Conservation (phyloP, 192 early-diverging fungal species). For the Chytriomyces hyalinus region DNA sequence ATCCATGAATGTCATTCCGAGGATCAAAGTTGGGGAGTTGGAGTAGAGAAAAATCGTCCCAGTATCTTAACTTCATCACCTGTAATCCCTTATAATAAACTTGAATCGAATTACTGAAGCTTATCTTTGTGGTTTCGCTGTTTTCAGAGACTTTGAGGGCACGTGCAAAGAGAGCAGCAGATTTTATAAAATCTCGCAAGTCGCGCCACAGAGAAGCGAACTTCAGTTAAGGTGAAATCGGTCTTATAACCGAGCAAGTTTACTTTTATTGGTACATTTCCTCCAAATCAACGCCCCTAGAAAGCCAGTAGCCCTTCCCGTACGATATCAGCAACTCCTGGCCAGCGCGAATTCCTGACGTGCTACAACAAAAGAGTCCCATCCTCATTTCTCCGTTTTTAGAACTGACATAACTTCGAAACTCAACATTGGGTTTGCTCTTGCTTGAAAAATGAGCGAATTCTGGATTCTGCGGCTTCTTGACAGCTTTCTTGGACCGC, state of each 20-base stretch:
- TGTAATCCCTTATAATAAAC: too few species aligned
- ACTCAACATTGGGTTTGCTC: slow-evolving; percentile 51
- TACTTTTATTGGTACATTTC: slow-evolving; percentile 16
- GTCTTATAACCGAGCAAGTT: too few species aligned
- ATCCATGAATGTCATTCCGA: slow-evolving; percentile 92
- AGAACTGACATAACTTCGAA: slow-evolving; percentile 33
- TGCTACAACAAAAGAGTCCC: slow-evolving; percentile 41
- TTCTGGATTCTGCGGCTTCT: neutral
- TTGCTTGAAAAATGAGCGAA: slow-evolving; percentile 21
- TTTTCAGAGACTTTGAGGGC: too few species aligned
- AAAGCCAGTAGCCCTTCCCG: slow-evolving; percentile 54
- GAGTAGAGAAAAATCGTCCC: slow-evolving; percentile 35
- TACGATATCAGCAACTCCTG: slow-evolving; percentile 54
- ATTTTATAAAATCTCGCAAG: too few species aligned
- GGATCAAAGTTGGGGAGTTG: slow-evolving; percentile 68
- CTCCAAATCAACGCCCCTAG: slow-evolving; percentile 24
- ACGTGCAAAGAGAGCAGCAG: too few species aligned
- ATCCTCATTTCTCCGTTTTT: slow-evolving; percentile 38
- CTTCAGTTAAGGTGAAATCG: too few species aligned
- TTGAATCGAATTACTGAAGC: too few species aligned
- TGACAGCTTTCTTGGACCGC: slow-evolving; percentile 14
- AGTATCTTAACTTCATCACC: too few species aligned
- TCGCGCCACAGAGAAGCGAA: too few species aligned
- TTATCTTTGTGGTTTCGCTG: too few species aligned
- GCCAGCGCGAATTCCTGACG: slow-evolving; percentile 36